Evolutionary conservation across 2,329 filamentous ascomycete genomes (phyloP), one percentile per base, ranked within the genome.

Genomic region (Huntiella moniliformis): DNA sequence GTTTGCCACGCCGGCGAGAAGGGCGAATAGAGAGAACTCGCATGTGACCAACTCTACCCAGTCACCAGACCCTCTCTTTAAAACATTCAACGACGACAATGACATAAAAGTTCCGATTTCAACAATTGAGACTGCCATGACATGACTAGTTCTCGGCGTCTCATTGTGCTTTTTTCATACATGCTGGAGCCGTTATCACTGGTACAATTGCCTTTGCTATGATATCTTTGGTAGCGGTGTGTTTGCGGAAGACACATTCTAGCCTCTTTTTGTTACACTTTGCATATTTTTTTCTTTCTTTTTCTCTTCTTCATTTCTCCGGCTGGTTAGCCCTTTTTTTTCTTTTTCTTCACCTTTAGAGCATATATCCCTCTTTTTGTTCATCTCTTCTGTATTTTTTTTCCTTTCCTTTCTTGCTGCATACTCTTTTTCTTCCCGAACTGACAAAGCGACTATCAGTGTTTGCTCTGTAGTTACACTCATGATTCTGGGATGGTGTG

Each of bases 1-100:
- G 73, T 96, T 48, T 98, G 91, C 68, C 91, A 87, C 63, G 88
- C 91, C 51, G 91, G 88, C 54, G 84, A 96, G 64, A 87, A 96
- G 70, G 91, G 91, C 95, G 72, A 63, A 53, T 28, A 28, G 22
- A 28, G 22, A 28, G 22, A 28, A 17, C 34, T 12, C 13, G 10
- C 28, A 38, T 42, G 34, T 34, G 43, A 37, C 18, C 16, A 46
- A 31, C 15, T 31, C 17, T 45, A 34, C 7, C 22, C 38, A n/a
- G 10, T 39, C 34, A 17, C 12, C 16, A 46, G n/a, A 38, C 32
- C 15, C 15, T 41, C 39, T 18, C 18, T 13, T 31, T 18, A 31
- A 13, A 36, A 36, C 15, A 36, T 36, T 36, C 18, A 28, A 17
- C 18, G 28, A 38, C 33, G 33, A 38, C 41, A 47, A 41, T 35